Evolutionary conservation across 2,329 filamentous ascomycete species (phyloP), one percentile per base, ranked within the genome.

Genomic region (Phyllosticta citribraziliensis): DNA sequence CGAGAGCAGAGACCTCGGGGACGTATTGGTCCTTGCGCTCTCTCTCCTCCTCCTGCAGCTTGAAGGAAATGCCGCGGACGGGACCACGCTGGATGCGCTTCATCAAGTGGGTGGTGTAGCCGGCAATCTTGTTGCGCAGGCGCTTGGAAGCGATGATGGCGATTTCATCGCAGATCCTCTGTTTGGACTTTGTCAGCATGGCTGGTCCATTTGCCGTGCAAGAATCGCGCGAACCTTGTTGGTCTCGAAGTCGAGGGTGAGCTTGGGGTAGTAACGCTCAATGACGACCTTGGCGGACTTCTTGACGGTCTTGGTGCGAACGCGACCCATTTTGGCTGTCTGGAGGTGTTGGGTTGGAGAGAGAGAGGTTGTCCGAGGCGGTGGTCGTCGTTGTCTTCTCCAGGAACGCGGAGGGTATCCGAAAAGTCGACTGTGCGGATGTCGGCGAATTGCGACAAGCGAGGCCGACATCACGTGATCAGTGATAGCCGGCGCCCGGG

Each of bases 1-100:
- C 94, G 77, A 99, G 89, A 76, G 94, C 94, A 65, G 95, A 99
- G 72, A 99, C 85, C 83, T 99, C 94, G 75, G 94, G 94, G 69
- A 99, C 94, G 84, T 97, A 99, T 85, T 99, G 94, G 84, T 99
- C 94, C 89, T 99, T 99, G 79, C 94, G 89, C 84, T 99, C 94
- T 86, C 94, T 91, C 88, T 99, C 94, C 85, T 99, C 94, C 84
- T 99, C 94, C 84, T 99, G 94, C 65, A 99, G 90, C 87, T 99
- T 99, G 92, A 99, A 99, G 80, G 95, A 99, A 82, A 99, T 99
- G 84, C 94, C 94, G 74, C 94, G 95, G 80, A 99, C 94, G 69
- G 94, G 94, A 69, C 94, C 94, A 79, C 94, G 91, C 85, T 97
- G 94, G 74, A 99, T 99, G 81, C 94, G 94, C 88, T 97, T 97